Percentiles rank a stretch among this genome's conserved stretches.
Evolutionary conservation across 139 green algal species (phyloP).

Genomic region (Nannochloris sp.): DNA sequence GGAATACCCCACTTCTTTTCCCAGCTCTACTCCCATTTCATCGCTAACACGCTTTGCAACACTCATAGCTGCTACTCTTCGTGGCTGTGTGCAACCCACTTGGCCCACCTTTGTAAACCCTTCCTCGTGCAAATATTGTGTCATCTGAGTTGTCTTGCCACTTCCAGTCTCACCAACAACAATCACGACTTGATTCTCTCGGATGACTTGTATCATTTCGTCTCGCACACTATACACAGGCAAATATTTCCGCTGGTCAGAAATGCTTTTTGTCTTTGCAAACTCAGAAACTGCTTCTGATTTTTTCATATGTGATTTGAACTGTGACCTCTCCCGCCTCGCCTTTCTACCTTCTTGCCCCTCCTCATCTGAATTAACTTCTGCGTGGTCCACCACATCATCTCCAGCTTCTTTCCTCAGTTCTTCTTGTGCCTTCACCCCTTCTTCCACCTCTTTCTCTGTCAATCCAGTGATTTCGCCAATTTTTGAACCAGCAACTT

Average conservation of each 20-base stretch:
- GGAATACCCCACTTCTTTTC: conserved; percentile 76
- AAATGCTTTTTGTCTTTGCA: conserved; percentile 77
- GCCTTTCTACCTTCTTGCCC: conserved; percentile 30
- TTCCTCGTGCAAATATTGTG: conserved; percentile 91
- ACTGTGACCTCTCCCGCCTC: conserved; percentile 49
- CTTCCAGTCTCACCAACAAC: conserved; percentile 96
- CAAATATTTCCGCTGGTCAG: conserved; percentile 80
- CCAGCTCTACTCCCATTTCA: conserved; percentile 37
- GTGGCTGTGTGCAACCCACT: conserved; percentile 94
- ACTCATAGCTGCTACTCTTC: conserved; percentile 91
- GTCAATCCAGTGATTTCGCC: conserved; percentile 86
- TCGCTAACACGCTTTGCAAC: conserved; percentile 89
- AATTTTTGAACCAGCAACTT: conserved; percentile 93
- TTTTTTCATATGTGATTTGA: conserved; percentile 81
- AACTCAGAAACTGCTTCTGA: conserved; percentile 75
- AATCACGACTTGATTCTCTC: conserved; percentile 67
- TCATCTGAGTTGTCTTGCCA: conserved; percentile 97
- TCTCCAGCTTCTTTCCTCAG: conserved; percentile 25
- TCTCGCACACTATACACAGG: conserved; percentile 80
- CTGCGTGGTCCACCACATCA: conserved; percentile 28
- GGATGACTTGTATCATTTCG: conserved; percentile 66
- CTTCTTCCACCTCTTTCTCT: conserved; percentile 63
- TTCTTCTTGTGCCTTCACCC: conserved; percentile 35
- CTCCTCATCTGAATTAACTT: conserved; percentile 15
- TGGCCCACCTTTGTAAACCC: conserved; percentile 75